phyloP scores from a whole-genome alignment of 2,329 filamentous ascomycete species.

The Hypoxylon rubiginosum region DNA sequence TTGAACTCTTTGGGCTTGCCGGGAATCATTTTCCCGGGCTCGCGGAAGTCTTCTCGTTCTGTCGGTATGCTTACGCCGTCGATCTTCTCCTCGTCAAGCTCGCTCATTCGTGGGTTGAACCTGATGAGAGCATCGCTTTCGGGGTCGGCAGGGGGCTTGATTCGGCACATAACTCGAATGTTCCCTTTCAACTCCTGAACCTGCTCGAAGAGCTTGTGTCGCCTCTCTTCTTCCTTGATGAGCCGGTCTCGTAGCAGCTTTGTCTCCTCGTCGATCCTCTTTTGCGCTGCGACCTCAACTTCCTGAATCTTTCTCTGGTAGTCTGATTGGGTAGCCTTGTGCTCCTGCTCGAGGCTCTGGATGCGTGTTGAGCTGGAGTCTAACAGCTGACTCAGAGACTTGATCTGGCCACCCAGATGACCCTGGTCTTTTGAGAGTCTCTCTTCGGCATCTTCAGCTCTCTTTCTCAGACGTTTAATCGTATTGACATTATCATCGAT shows the following conservation, averaged over 20 bases:
- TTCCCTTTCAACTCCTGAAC: constrained; percentile 98
- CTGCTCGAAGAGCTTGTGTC: constrained; percentile 94
- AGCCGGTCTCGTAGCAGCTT: constrained; percentile 82
- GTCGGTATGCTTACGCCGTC: constrained; percentile 88
- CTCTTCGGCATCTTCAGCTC: constrained; percentile 50
- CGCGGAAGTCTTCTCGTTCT: constrained; percentile 86
- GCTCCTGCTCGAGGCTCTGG: constrained; percentile 46
- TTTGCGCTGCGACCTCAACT: constrained; percentile 84
- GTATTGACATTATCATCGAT: constrained; percentile 48
- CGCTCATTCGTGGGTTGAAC: constrained; percentile 76
- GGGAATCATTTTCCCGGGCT: constrained; percentile 69
- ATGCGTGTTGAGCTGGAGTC: constrained; percentile 49
- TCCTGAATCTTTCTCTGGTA: constrained; percentile 61
- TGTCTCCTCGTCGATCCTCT: constrained; percentile 73
- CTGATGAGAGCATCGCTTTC: constrained; percentile 76
- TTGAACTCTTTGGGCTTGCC: constrained; percentile 87
- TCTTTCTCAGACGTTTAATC: constrained; percentile 48
- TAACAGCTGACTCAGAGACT: constrained; percentile 45
- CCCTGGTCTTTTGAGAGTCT: constrained; percentile 50
- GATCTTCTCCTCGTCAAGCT: constrained; percentile 80
- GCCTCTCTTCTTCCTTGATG: constrained; percentile 89
- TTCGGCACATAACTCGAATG: constrained; percentile 97
- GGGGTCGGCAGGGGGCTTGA: constrained; percentile 77
- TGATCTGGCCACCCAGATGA: constrained; percentile 50
- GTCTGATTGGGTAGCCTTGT: constrained; percentile 43